These are phyloP conservation scores for Recurvomyces mirabilis DNA, from an alignment of 495 filamentous ascomycete genomes.

Conservation along the genomic window DNA sequence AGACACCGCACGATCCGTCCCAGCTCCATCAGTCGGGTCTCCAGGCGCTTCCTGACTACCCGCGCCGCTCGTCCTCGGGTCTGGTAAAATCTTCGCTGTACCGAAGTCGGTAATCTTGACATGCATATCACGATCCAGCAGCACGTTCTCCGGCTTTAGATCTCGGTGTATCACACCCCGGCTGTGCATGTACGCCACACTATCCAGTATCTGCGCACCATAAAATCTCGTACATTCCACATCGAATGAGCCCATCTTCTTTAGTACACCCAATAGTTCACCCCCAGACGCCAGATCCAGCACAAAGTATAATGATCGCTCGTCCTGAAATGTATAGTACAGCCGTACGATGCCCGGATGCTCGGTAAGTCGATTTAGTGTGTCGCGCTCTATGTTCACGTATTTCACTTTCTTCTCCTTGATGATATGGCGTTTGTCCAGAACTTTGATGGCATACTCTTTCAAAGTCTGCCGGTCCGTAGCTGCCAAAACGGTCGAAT, in stretches of 20 bases:
- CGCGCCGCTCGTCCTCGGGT: constrained; percentile 36
- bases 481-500: constrained; percentile 90
- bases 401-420: constrained; percentile 99
- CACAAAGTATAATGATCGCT: constrained; percentile 91
- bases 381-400: constrained; percentile 99
- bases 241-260: constrained; percentile 88
- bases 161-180: constrained; percentile 94
- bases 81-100: constrained; percentile 77
- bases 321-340: constrained; percentile 98
- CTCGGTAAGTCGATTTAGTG: constrained; percentile 87
- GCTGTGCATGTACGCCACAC: constrained; percentile 96
- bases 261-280: constrained; percentile 83
- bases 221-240: constrained; percentile 94
- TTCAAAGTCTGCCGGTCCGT: constrained; percentile 91
- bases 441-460: constrained; percentile 96
- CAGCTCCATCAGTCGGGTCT: constrained; percentile 44
- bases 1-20: constrained; percentile 70
- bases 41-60: constrained; percentile 25
- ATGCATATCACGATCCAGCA: constrained; percentile 90
- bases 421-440: constrained; percentile 98
- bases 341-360: constrained; percentile 94
- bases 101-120: constrained; percentile 99
- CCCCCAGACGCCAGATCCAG: constrained; percentile 87
- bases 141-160: constrained; percentile 93
- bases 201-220: constrained; percentile 88